Evolutionary conservation across 1,284 basidiomycete species (phyloP).

Genomic region (Fistulina hepatica): DNA sequence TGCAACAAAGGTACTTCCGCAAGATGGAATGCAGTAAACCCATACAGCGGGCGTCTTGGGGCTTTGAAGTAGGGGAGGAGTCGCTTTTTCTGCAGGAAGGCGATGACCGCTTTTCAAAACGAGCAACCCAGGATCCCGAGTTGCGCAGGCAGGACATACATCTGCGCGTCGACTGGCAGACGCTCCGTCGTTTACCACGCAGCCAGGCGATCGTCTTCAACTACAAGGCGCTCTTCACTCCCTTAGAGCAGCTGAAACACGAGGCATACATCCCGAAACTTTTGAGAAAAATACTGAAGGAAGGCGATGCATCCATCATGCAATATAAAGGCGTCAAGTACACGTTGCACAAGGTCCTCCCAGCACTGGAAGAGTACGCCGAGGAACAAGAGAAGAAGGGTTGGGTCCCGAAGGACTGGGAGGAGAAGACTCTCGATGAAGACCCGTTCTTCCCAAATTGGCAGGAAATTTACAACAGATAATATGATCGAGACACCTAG

Average conservation of each 20-base stretch:
- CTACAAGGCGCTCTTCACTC: slow-evolving; percentile 42
- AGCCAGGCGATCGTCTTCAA: slow-evolving; percentile 40
- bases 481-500: slow-evolving; percentile 10
- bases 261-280: slow-evolving; percentile 38
- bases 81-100: slow-evolving; percentile 32
- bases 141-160: slow-evolving; percentile 30
- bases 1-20: slow-evolving; percentile 30
- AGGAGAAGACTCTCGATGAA: slow-evolving; percentile 36
- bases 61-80: slow-evolving; percentile 32
- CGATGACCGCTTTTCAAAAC: slow-evolving; percentile 25
- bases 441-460: slow-evolving; percentile 40
- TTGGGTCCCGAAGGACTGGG: slow-evolving; percentile 34
- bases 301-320: slow-evolving; percentile 28
- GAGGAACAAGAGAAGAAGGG: slow-evolving; percentile 35
- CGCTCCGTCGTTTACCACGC: slow-evolving; percentile 35
- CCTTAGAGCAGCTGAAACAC: slow-evolving; percentile 28
- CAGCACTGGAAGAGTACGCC: slow-evolving; percentile 33
- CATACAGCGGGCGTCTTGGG: slow-evolving; percentile 42
- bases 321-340: slow-evolving; percentile 34
- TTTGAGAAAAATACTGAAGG: slow-evolving; percentile 29
- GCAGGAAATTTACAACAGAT: slow-evolving; percentile 14
- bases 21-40: slow-evolving; percentile 35
- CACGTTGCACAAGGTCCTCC: slow-evolving; percentile 32
- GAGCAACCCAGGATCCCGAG: slow-evolving; percentile 24
- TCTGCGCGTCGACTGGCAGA: slow-evolving; percentile 44